Evolutionary conservation across 2,329 filamentous ascomycete genomes (phyloP).

Genomic region (Onygenales sp.): DNA sequence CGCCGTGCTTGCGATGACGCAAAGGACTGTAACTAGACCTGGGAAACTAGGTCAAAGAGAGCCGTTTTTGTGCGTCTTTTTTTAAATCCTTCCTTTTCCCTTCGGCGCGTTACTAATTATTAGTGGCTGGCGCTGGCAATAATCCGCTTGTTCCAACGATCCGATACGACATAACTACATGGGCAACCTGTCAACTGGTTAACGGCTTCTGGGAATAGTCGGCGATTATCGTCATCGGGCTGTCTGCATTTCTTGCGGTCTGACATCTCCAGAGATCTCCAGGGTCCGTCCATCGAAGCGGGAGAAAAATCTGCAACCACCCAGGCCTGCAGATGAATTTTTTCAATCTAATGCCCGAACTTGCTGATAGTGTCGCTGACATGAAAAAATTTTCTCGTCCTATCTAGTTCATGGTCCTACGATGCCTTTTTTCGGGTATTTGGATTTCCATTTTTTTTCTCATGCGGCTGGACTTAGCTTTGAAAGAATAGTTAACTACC

Average conservation of each 20-base stretch:
- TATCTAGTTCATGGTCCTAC: neutral
- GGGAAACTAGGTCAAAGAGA: too few species aligned
- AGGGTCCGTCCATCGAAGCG: neutral
- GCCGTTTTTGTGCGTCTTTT: neutral
- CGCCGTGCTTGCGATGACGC: neutral
- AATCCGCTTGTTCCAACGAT: neutral
- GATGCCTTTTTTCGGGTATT: neutral
- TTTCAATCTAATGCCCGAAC: neutral
- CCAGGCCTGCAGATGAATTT: neutral
- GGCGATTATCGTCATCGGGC: neutral
- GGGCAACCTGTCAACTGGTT: neutral
- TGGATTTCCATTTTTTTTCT: neutral
- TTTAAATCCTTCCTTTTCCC: neutral
- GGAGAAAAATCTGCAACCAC: neutral
- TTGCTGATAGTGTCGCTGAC: slow-evolving; percentile 1
- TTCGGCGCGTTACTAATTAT: neutral
- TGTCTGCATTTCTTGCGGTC: neutral
- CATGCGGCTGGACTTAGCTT: neutral
- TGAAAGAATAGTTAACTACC: neutral
- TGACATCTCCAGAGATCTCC: neutral
- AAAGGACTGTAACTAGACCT: neutral
- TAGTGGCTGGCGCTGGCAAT: neutral
- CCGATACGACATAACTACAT: neutral
- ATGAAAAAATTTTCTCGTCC: neutral
- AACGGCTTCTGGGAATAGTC: neutral